Evolutionary conservation across 345 rosid genomes (phyloP).

Genomic region (Boechera stricta): DNA sequence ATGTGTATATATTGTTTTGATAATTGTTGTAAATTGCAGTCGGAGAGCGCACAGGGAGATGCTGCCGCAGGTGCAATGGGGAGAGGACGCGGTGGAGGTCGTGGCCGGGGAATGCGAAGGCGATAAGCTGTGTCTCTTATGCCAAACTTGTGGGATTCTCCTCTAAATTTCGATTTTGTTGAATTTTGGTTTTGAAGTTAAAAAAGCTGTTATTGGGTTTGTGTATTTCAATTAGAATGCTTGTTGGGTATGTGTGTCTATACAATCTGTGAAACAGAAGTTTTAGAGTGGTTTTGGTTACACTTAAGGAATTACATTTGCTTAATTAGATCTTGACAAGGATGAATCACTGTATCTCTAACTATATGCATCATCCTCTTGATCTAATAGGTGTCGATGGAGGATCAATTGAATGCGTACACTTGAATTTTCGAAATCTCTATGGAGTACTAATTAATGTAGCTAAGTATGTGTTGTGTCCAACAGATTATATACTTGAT

Average conservation of each 20-base stretch:
- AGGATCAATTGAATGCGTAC: neutral
- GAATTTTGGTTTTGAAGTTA: constrained; percentile 33
- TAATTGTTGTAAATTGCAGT: constrained; percentile 52
- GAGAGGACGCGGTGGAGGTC: constrained; percentile 88
- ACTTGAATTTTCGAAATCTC: neutral
- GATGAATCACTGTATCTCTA: neutral
- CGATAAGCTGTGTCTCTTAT: constrained; percentile 53
- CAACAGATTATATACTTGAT: neutral
- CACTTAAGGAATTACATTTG: constrained; percentile 14
- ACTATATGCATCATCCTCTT: neutral
- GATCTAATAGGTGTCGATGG: neutral
- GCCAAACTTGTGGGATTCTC: constrained; percentile 12
- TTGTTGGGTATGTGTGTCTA: constrained; percentile 30
- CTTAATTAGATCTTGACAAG: neutral
- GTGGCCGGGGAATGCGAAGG: constrained; percentile 99
- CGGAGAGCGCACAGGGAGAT: constrained; percentile 99
- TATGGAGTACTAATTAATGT: neutral
- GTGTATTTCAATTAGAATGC: constrained; percentile 21
- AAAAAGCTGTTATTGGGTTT: constrained; percentile 24
- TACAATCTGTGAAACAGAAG: constrained; percentile 40
- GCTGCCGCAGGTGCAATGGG: constrained; percentile 94
- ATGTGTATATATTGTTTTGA: constrained; percentile 10
- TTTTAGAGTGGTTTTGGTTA: constrained; percentile 26
- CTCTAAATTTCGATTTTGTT: constrained; percentile 31
- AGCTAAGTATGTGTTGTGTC: neutral